phyloP scores from a whole-genome alignment of 2,329 filamentous ascomycete genomes.

The Colletotrichum sublineola region DNA sequence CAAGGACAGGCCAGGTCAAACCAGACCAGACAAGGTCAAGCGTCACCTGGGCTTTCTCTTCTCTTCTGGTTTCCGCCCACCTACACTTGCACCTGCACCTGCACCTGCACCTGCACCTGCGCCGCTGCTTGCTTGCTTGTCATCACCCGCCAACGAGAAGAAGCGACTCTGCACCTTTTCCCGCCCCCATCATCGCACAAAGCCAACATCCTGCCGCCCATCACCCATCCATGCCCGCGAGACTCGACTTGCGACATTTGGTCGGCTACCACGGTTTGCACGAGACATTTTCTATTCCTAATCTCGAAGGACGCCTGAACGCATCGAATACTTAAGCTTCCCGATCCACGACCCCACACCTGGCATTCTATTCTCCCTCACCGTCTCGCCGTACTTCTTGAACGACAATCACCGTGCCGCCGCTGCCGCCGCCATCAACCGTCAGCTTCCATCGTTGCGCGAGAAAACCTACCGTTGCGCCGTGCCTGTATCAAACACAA shows the following conservation, averaged over 20 bases:
- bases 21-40: constrained; percentile 32
- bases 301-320: constrained; percentile 51
- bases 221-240: constrained; percentile 34
- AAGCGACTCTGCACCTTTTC: constrained; percentile 30
- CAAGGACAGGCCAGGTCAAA: constrained; percentile 12
- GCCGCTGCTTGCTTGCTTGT: constrained; percentile 32
- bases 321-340: constrained; percentile 56
- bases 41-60: constrained; percentile 48
- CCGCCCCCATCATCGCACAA: constrained; percentile 40
- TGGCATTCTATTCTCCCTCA: constrained; percentile 43
- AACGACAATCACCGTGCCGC: constrained; percentile 21
- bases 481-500: background rate
- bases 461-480: constrained; percentile 27
- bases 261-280: constrained; percentile 54
- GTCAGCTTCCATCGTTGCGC: constrained; percentile 36
- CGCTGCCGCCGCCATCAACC: constrained; percentile 11
- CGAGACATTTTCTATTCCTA: constrained; percentile 58
- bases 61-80: constrained; percentile 43
- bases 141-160: constrained; percentile 36
- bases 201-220: constrained; percentile 27
- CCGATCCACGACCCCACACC: constrained; percentile 49
- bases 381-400: constrained; percentile 44
- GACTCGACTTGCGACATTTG: constrained; percentile 42
- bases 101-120: constrained; percentile 28
- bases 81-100: background rate